Base-by-base conservation (phyloP, 495 filamentous ascomycete genomes). In the Podospora appendiculata region DNA sequence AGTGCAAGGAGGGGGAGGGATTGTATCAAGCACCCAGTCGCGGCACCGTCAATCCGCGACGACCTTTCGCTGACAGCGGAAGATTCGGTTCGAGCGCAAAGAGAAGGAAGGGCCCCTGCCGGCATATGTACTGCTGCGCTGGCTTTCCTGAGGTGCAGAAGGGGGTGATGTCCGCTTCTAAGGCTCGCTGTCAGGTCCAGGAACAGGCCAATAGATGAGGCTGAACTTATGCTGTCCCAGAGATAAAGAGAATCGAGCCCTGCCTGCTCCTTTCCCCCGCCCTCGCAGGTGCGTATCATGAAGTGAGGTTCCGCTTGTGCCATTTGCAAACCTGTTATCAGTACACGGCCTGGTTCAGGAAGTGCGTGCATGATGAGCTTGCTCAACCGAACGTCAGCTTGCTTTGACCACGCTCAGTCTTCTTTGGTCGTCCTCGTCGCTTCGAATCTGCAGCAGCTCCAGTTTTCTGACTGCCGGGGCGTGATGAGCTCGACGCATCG, bases 321-420 rank as follows among this genome's bases (percentile, higher is more conserved):
- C 17, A 14, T 16, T 41, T n/a, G 16, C 13, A 8, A 35, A 32
- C 35, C 25, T 25, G 14, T 18, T 41, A 17, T 41, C 40, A 39
- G 50, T 56, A 50, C 56, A 54, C 42, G 17, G 4, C 8, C 32
- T 33, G 1, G 12, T 14, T 14, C 45, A 8, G 6, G 17, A 9
- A 16, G 41, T 44, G 13, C 13, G 13, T 48, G 34, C 14, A 40
- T 38, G 35, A 19, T 25, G 5, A 25, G 32, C 44, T 45, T 57
- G 50, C 59, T 78, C 71, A 82, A 51, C 84, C 82, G 74, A 93
- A 92, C 18, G 72, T 76, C 53, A 92, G 71, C 52, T 79, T 86
- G 57, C 77, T 88, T 64, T 93, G 89, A 12, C 87, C 87, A 57
- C 82, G 90, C 65, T 90, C 88, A 18, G 80, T 65, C 71, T 82